Conservation (phyloP, 495 filamentous ascomycete genomes). For the Xylaria grammica region DNA sequence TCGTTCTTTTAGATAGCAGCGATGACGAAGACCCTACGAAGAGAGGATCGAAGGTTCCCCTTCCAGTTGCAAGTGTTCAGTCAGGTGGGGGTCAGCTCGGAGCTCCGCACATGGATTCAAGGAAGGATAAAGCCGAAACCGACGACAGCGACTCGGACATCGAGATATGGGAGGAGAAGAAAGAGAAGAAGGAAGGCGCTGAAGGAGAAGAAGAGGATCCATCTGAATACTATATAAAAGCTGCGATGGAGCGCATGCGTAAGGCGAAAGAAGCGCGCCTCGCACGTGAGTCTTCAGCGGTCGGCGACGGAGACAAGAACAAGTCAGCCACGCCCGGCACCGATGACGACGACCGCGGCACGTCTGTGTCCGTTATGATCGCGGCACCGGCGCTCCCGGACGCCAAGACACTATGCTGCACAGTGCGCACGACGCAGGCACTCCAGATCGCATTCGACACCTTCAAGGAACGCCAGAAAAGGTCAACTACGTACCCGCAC, state of each 20-base stretch:
- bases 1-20: slow-evolving; percentile 24
- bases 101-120: background rate
- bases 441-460: slow-evolving; percentile 67
- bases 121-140: slow-evolving; percentile 18
- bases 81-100: background rate
- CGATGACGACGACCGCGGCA: slow-evolving; percentile 19
- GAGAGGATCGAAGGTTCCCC: background rate
- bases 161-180: slow-evolving; percentile 13
- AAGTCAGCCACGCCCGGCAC: background rate
- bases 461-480: slow-evolving; percentile 59
- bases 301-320: slow-evolving; percentile 23
- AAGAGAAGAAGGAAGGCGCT: slow-evolving; percentile 2
- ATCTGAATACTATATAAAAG: slow-evolving; percentile 40
- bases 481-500: slow-evolving; percentile 59
- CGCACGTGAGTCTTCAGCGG: slow-evolving; percentile 27
- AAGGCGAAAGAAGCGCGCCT: slow-evolving; percentile 32
- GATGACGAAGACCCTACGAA: slow-evolving; percentile 23
- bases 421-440: slow-evolving; percentile 67
- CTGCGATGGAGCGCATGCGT: slow-evolving; percentile 31
- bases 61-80: background rate
- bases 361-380: slow-evolving; percentile 68
- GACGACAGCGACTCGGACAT: slow-evolving; percentile 26
- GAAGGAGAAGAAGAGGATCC: slow-evolving; percentile 32
- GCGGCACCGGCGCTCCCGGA: slow-evolving; percentile 69
- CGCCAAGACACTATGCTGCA: slow-evolving; percentile 67